phyloP scores from a whole-genome alignment of 2,329 filamentous ascomycete genomes.

The Aureobasidium mangrovei region DNA sequence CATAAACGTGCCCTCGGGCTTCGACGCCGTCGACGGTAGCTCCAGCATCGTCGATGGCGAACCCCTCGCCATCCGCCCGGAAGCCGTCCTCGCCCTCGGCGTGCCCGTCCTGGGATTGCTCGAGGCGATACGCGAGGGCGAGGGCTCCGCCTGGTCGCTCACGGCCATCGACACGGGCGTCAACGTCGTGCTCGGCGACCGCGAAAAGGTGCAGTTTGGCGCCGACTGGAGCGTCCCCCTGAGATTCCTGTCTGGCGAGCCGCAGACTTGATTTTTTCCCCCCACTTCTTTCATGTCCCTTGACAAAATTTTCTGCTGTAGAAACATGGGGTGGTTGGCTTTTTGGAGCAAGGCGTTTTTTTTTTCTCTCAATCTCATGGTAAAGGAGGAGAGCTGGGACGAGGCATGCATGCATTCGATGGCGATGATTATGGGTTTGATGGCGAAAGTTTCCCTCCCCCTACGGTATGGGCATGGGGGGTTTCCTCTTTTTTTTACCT shows the following conservation, averaged over 20 bases:
- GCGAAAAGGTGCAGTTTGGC: slow-evolving; percentile 82
- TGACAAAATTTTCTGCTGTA: neutral
- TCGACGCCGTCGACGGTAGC: slow-evolving; percentile 68
- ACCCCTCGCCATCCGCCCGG: slow-evolving; percentile 69
- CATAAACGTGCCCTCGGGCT: slow-evolving; percentile 83
- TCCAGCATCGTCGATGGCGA: slow-evolving; percentile 60
- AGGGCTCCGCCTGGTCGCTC: slow-evolving; percentile 59
- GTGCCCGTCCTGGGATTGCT: slow-evolving; percentile 79
- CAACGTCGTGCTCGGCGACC: slow-evolving; percentile 71
- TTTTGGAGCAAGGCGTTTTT: neutral
- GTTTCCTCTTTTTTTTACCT: no score
- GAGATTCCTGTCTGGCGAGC: slow-evolving; percentile 26
- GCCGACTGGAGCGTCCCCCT: slow-evolving; percentile 76
- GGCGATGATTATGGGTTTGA: no score
- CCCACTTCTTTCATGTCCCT: no score
- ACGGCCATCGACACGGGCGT: slow-evolving; percentile 84
- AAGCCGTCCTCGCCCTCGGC: slow-evolving; percentile 76
- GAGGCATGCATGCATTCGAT: no score
- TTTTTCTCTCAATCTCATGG: no score
- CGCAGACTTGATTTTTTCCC: neutral
- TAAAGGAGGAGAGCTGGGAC: no score
- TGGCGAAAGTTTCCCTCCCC: no score
- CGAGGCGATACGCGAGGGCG: slow-evolving; percentile 59
- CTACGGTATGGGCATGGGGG: no score
- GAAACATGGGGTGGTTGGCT: no score